Conservation (phyloP, 345 rosid species). For the rapeseed (Brassica napus) region Da-Ae NC_063443.1:1278501-1279000, state of each 20-base stretch:
- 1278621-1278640: constrained; percentile 17
- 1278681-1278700: background rate
- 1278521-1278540: constrained; percentile 31
- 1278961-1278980: background rate
- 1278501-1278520: constrained; percentile 37
- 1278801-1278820: constrained; percentile 67
- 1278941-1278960: constrained; percentile 65
- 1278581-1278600: constrained; percentile 24
- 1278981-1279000: background rate
- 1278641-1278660: constrained; percentile 5
- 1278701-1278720: constrained; percentile 62
- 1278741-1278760: constrained; percentile 95
- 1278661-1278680: background rate
- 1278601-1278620: constrained; percentile 1
- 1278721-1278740: constrained; percentile 46
- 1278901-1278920: constrained; percentile 60
- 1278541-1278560: constrained; percentile 26
- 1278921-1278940: constrained; percentile 48
- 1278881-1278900: constrained; percentile 71
- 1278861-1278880: constrained; percentile 96
- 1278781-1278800: constrained; percentile 99
- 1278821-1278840: constrained; percentile 73
- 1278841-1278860: constrained; percentile 90
- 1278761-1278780: constrained; percentile 89
- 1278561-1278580: constrained; percentile 35